phyloP scores from a whole-genome alignment of 345 rosid genomes.

The Moricandia arvensis region DNA sequence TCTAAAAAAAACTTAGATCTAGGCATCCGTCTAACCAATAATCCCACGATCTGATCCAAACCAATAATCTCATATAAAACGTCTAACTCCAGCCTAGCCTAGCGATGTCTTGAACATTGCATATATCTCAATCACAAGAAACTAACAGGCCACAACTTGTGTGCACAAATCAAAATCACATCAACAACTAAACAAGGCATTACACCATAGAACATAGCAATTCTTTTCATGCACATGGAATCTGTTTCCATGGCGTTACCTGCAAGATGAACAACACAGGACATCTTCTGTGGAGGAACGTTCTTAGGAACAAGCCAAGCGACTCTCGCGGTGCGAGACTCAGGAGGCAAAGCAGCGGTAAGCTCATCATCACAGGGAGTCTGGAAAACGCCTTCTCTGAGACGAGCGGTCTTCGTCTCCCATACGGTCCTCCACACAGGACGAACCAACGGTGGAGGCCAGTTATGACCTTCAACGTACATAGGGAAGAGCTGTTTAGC shows the following conservation, averaged over 20 bases:
- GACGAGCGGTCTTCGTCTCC: conserved; percentile 69
- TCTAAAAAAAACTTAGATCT: neutral
- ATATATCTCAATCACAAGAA: neutral
- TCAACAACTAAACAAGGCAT: conserved; percentile 1
- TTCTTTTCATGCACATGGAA: neutral
- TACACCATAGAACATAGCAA: neutral
- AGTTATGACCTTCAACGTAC: conserved; percentile 57
- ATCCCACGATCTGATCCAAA: neutral
- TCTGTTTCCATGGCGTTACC: conserved; percentile 44
- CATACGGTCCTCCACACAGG: conserved; percentile 91
- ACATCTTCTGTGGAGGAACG: conserved; percentile 79
- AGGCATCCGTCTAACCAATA: too few species aligned
- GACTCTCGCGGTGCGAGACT: conserved; percentile 80
- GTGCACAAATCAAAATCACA: neutral
- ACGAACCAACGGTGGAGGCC: conserved; percentile 68
- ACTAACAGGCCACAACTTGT: neutral
- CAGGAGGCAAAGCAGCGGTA: conserved; percentile 80
- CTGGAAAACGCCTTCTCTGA: conserved; percentile 83
- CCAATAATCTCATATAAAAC: neutral
- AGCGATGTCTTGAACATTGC: neutral
- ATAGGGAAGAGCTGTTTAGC: conserved; percentile 69
- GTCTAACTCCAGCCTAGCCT: neutral
- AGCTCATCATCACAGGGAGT: conserved; percentile 85
- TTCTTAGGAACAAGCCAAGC: conserved; percentile 79
- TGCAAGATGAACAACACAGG: conserved; percentile 98